Evolutionary conservation across 2,329 filamentous ascomycete genomes (phyloP).

Genomic region (Trichoderma sp.): DNA sequence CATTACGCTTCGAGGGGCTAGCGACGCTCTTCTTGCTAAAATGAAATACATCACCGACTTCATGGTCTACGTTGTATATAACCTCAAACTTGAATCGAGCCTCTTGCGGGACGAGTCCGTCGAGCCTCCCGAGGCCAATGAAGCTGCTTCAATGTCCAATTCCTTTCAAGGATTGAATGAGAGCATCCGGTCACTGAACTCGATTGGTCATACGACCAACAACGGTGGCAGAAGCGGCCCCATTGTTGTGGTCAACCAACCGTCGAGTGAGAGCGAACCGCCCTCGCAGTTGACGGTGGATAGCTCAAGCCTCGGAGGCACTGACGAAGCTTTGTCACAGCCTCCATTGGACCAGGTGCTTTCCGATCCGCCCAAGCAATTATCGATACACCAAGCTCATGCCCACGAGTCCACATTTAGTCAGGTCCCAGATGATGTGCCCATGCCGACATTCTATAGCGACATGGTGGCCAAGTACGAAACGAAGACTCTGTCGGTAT

Average conservation of each 20-base stretch:
- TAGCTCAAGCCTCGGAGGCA: conserved; percentile 27
- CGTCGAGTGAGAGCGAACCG: conserved; percentile 38
- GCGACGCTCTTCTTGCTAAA: conserved; percentile 65
- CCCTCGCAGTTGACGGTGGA: conserved; percentile 35
- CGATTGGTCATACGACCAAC: conserved; percentile 28
- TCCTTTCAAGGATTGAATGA: conserved; percentile 41
- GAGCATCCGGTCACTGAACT: conserved; percentile 36
- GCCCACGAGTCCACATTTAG: conserved; percentile 46
- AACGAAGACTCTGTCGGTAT: conserved; percentile 89
- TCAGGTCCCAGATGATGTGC: conserved; percentile 71
- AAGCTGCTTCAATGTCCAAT: conserved; percentile 38
- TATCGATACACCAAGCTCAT: conserved; percentile 44
- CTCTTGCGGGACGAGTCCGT: conserved; percentile 91
- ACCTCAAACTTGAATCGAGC: conserved; percentile 91
- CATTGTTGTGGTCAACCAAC: conserved; percentile 34
- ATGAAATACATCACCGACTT: conserved; percentile 96
- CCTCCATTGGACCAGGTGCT: conserved; percentile 26
- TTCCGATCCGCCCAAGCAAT: conserved; percentile 29
- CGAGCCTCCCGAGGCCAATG: conserved; percentile 65
- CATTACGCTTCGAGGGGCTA: conserved; percentile 82
- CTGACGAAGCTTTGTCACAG: conserved; percentile 30
- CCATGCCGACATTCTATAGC: conserved; percentile 88
- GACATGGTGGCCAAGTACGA: conserved; percentile 92
- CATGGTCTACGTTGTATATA: conserved; percentile 99
- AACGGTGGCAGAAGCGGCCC: conserved; percentile 27